These are phyloP conservation scores for Colletotrichum lindemuthianum DNA, from an alignment of 2,329 filamentous ascomycete species.

Conservation along the genomic window DNA sequence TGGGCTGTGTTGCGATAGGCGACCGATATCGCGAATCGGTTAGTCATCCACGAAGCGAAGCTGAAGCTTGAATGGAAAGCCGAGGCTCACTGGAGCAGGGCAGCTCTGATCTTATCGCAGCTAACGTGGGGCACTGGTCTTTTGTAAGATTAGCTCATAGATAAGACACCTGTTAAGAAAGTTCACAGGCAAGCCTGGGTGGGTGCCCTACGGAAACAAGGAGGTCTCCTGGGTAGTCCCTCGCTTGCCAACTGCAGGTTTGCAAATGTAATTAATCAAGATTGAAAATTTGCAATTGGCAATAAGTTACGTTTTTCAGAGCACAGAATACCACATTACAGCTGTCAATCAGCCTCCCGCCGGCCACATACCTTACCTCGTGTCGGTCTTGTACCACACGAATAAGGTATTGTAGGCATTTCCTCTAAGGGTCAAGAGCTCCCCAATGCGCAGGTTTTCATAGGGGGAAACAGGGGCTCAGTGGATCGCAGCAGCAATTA, in stretches of 20 bases:
- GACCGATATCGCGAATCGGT: constrained; percentile 34
- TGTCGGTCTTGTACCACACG: no score
- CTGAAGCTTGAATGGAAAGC: background rate
- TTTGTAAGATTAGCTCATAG: background rate
- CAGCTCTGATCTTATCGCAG: constrained; percentile 30
- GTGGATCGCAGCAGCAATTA: constrained; percentile 6
- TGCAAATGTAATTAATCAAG: no score
- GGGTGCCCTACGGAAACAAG: no score
- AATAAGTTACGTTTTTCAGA: constrained; percentile 14
- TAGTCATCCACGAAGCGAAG: constrained; percentile 17
- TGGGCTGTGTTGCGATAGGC: constrained; percentile 25
- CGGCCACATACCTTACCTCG: background rate
- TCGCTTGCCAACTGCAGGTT: constrained; percentile 4
- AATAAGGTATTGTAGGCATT: no score
- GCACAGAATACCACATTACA: constrained; percentile 5
- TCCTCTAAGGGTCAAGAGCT: constrained; percentile 12
- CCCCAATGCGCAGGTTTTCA: constrained; percentile 31
- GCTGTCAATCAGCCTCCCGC: constrained; percentile 18
- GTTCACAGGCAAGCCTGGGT: background rate
- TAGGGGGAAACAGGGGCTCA: constrained; percentile 25
- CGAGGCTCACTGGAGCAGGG: constrained; percentile 6
- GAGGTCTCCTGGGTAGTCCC: constrained; percentile 5
- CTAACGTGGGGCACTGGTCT: background rate
- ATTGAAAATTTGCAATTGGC: no score
- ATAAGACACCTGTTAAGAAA: constrained; percentile 16